Evolutionary conservation across 148 eudicot species (phyloP).

Genomic region (Polygonum maritimum): DNA sequence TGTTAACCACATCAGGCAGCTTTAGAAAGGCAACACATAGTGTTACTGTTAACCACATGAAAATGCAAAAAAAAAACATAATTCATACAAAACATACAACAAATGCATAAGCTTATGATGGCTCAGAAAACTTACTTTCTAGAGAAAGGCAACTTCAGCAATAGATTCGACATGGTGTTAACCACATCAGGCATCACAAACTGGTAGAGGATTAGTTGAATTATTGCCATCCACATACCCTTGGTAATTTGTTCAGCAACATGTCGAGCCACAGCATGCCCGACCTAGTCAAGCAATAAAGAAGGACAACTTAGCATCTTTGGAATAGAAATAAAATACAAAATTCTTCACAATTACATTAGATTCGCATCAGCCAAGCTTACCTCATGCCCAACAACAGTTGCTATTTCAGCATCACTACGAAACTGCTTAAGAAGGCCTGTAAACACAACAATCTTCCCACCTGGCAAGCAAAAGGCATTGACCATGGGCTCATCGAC

Average conservation of each 20-base stretch:
- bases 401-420: slow-evolving; percentile 73
- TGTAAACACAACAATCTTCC: slow-evolving; percentile 91
- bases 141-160: slow-evolving; percentile 74
- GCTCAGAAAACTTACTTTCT: slow-evolving; percentile 43
- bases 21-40: too few species aligned
- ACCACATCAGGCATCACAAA: slow-evolving; percentile 69
- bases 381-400: slow-evolving; percentile 93
- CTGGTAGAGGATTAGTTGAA: slow-evolving; percentile 66
- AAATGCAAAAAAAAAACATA: not conserved
- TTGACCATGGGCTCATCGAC: slow-evolving; percentile 69
- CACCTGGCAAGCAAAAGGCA: slow-evolving; percentile 91
- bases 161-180: slow-evolving; percentile 60
- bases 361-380: not conserved
- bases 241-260: slow-evolving; percentile 66
- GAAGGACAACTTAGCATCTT: not conserved
- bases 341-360: not conserved
- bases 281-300: slow-evolving; percentile 36
- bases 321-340: slow-evolving; percentile 9
- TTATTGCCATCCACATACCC: slow-evolving; percentile 62
- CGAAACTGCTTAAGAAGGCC: slow-evolving; percentile 65
- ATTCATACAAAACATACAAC: not conserved
- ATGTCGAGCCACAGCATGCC: slow-evolving; percentile 88
- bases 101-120: not conserved
- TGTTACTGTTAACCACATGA: too few species aligned
- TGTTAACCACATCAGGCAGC: too few species aligned